Conservation (phyloP, 306 rosid species). For the Gillenia trifoliata region DNA sequence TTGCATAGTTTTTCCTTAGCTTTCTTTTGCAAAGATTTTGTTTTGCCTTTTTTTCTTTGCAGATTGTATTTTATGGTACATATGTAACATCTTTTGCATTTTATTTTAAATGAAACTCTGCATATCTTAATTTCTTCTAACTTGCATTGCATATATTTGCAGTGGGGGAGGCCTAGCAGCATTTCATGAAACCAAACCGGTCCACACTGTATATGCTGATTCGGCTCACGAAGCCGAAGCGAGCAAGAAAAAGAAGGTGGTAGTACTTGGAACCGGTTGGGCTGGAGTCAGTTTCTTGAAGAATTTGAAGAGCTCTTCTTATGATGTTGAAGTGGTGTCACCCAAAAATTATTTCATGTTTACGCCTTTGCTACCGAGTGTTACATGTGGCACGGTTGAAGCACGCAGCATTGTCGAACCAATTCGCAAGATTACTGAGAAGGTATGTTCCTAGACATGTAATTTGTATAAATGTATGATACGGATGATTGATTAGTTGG, state of each 20-base stretch:
- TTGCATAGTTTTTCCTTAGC: background rate
- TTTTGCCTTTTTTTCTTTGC: background rate
- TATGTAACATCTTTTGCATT: background rate
- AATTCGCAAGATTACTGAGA: conserved; percentile 49
- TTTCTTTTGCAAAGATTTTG: background rate
- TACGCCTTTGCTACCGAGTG: conserved; percentile 82
- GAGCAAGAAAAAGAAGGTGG: conserved; percentile 53
- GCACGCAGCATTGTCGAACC: conserved; percentile 80
- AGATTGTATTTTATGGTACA: background rate
- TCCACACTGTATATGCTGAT: conserved; percentile 25
- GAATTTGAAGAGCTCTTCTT: conserved; percentile 45
- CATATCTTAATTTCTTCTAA: background rate
- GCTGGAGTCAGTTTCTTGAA: conserved; percentile 72
- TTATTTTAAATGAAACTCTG: background rate
- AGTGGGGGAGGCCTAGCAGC: conserved; percentile 70
- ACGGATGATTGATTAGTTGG: background rate
- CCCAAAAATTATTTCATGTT: conserved; percentile 81
- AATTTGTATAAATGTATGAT: background rate
- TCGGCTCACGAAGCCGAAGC: background rate
- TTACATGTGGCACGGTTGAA: conserved; percentile 72
- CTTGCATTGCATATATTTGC: conserved; percentile 14
- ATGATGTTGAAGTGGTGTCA: conserved; percentile 70
- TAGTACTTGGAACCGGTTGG: conserved; percentile 92
- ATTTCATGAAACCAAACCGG: conserved; percentile 27
- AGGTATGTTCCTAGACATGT: conserved; percentile 32